Percentiles rank a stretch among this genome's conserved stretches.
Evolutionary conservation across 768 basidiomycete species (phyloP).

Genomic region (Naematelia aurantialba): DNA sequence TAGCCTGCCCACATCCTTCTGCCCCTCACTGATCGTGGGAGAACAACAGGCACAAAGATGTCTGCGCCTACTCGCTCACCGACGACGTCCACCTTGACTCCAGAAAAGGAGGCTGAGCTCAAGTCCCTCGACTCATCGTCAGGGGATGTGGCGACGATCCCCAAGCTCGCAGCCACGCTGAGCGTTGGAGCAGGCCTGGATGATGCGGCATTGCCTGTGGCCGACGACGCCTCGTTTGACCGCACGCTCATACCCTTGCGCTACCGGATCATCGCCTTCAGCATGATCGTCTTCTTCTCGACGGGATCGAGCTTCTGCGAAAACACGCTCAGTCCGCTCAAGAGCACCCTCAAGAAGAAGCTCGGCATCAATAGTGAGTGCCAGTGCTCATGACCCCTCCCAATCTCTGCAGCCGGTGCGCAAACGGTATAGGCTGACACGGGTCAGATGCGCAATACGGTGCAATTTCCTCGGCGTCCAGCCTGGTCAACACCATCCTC

Average conservation of each 20-base stretch:
- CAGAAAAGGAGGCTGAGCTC: not conserved
- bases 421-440: not conserved
- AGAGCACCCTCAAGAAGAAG: conserved; percentile 30
- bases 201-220: not conserved
- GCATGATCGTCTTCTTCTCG: conserved; percentile 40
- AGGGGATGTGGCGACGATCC: not conserved
- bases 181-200: not conserved
- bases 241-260: conserved; percentile 19
- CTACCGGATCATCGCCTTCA: conserved; percentile 29
- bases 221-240: not conserved
- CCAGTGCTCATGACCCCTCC: not conserved
- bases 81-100: not conserved
- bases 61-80: not conserved
- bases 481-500: conserved; percentile 46
- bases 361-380: conserved; percentile 36
- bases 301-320: conserved; percentile 31
- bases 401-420: too few species aligned
- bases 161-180: not conserved
- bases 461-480: conserved; percentile 39
- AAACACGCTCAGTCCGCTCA: conserved; percentile 25
- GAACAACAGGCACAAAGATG: not conserved
- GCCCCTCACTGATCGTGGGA: too few species aligned
- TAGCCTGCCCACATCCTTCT: too few species aligned
- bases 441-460: conserved; percentile 42
- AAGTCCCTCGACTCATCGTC: not conserved